Evolutionary conservation across 768 basidiomycete species (phyloP), one percentile per base, ranked within the genome.

Genomic region (Myochromella boudieri): DNA sequence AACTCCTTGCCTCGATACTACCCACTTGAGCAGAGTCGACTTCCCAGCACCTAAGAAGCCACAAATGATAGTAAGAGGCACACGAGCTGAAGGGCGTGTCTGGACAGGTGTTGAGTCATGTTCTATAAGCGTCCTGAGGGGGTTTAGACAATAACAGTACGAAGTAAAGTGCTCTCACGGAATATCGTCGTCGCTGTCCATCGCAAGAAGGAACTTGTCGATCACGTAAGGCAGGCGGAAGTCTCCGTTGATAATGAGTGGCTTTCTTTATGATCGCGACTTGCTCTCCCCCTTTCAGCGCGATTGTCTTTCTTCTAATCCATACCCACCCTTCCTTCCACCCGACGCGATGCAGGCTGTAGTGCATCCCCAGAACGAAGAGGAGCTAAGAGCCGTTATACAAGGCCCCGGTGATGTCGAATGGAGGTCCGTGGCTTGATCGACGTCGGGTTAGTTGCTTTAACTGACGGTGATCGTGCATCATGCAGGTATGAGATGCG

Each of bases 1-100:
- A 48, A 39, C 32, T 25, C 14, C 2, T 3, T 14, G 14, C 24
- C 27, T 20, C 4, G 17, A 37, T 25, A 18, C 45, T n/a, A 63
- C 80, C 44, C 55, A 87, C 86, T 86, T 85, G 45, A 98, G 77
- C 26, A 97, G 69, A 0, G 95, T 97, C 2, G 91, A 93, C 68
- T 98, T 98, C 37, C 95, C 95, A 14, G 88, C 87, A 39, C 95
- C 95, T 2, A 98, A 80, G 58, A 95, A 97, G 12, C 95, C 95
- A 44, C 89, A 94, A 46, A 98, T 89, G 46, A 98, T 88, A 3
- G 95, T 97, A 20, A 97, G 77, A 3, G 95, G 95, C 1, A 95
- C 86, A 43, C 69, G 65, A 15, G 31, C 40, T 18, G 44, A 20
- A 5, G 46, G n/a, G 17, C 37, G 37, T 22, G 27, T 28, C 14